Evolutionary conservation across 768 basidiomycete species (phyloP).

Genomic region (Russula sp.): DNA sequence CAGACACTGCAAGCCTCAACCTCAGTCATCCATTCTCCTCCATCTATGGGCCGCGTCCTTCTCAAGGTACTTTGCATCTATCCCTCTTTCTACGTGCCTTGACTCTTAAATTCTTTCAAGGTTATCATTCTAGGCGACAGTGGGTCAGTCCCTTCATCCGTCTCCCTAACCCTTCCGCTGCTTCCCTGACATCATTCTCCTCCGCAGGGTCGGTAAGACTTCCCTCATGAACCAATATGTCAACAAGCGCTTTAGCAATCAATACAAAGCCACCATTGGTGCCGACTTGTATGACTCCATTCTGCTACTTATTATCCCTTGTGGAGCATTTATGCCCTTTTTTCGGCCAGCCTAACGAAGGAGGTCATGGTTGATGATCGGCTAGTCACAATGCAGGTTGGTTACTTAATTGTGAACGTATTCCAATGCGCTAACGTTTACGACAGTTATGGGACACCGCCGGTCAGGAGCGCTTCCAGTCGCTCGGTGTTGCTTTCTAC

Average conservation of each 20-base stretch:
- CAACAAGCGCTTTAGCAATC: conserved; percentile 98
- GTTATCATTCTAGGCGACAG: conserved; percentile 99
- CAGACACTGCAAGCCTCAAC: neutral
- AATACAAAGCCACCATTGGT: conserved; percentile 99
- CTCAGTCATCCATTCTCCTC: conserved; percentile 18
- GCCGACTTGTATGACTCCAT: conserved; percentile 77
- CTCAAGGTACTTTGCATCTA: conserved; percentile 53
- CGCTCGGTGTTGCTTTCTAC: conserved; percentile 97
- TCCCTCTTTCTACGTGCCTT: conserved; percentile 8
- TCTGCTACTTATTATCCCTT: conserved; percentile 21
- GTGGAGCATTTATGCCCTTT: neutral
- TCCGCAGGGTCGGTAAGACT: conserved; percentile 88
- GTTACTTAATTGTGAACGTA: conserved; percentile 19
- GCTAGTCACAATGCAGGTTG: conserved; percentile 96
- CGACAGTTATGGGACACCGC: conserved; percentile 99
- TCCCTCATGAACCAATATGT: conserved; percentile 99
- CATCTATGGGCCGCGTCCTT: conserved; percentile 72
- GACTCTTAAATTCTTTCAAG: conserved; percentile 34
- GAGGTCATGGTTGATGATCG: conserved; percentile 99
- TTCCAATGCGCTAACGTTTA: neutral
- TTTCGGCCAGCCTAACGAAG: conserved; percentile 70
- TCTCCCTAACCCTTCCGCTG: neutral
- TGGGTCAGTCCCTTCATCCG: conserved; percentile 50
- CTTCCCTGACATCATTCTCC: conserved; percentile 5
- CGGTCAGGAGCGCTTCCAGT: conserved; percentile 99